Evolutionary conservation across 75 land plant species (phyloP).

Genomic region (Sequoia sempervirens): DNA sequence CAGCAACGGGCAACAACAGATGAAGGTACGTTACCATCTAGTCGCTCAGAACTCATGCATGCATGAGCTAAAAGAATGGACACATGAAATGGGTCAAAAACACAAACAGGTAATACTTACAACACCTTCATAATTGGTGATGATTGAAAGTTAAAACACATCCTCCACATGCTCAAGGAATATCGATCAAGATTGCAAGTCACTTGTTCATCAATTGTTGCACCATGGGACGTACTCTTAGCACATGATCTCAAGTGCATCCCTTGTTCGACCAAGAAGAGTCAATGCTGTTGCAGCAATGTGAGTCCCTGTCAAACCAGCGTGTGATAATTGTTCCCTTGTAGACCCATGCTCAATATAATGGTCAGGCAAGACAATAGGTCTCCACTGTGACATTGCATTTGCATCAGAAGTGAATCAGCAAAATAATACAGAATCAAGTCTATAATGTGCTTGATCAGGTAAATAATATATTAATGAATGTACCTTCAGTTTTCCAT

Average conservation of each 20-base stretch:
- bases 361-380: conserved; percentile 64
- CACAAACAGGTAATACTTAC: not conserved
- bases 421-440: not conserved
- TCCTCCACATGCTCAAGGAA: not conserved
- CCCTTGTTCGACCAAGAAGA: conserved; percentile 62
- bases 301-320: conserved; percentile 68
- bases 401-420: not conserved
- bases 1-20: not conserved
- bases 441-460: not conserved
- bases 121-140: not conserved
- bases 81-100: not conserved
- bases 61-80: conserved; percentile 2
- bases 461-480: not conserved
- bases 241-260: conserved; percentile 58
- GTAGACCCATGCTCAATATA: conserved; percentile 75
- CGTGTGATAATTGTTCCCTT: conserved; percentile 52
- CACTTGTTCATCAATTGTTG: not conserved
- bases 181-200: not conserved
- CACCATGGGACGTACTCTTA: not conserved
- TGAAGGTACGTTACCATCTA: not conserved
- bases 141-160: not conserved
- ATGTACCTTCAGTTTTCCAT: conserved; percentile 66
- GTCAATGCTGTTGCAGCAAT: conserved; percentile 73
- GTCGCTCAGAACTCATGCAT: not conserved
- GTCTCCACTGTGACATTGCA: conserved; percentile 57